Evolutionary conservation across 2,329 filamentous ascomycete genomes (phyloP), one percentile per base, ranked within the genome.

Genomic region (Emmonsia crescens): DNA sequence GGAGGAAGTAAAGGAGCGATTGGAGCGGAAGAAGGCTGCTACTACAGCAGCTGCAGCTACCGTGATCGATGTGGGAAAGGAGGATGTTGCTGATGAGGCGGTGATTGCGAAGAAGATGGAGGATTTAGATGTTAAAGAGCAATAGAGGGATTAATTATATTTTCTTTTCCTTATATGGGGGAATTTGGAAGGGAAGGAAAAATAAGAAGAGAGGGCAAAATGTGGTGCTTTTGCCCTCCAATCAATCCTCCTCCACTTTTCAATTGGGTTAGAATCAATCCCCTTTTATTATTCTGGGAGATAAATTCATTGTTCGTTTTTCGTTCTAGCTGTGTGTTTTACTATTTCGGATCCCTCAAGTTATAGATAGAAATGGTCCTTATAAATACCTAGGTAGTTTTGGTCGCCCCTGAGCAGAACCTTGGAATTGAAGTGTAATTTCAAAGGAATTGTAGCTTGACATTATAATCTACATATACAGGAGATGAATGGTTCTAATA

Each of bases 1-100:
- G 33, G 46, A 62, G 9, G 67, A 68, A 60, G 64, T 70, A 33
- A 69, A 69, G 54, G 33, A 24, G 5, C 59, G 61, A 38, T 42
- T 64, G 24, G 61, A 63, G 27, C 21, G 44, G 48, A 64, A 58
- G 48, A 48, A 42, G 12, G 29, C 57, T 8, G 42, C 19, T 27
- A 36, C 55, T 8, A 36, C 55, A 1, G 36, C 55, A 2, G 38
- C 16, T 2, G 12, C 29, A 16, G 36, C 19, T 10, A 2, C 44
- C n/a, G 44, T 12, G n/a, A 24, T 46, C n/a, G 44, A 46, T 9
- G n/a, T n/a, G 57, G 66, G 64, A 12, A 62, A 58, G 5, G 48
- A 31, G 31, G 38, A 12, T 42, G 40, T 12, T 6, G 27, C 46
- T 38, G 57, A 44, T 31, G 55, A 57, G 33, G 60, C 14, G 57